Evolutionary conservation across 768 basidiomycete genomes (phyloP).

Genomic region (Lactifluus pinguis): DNA sequence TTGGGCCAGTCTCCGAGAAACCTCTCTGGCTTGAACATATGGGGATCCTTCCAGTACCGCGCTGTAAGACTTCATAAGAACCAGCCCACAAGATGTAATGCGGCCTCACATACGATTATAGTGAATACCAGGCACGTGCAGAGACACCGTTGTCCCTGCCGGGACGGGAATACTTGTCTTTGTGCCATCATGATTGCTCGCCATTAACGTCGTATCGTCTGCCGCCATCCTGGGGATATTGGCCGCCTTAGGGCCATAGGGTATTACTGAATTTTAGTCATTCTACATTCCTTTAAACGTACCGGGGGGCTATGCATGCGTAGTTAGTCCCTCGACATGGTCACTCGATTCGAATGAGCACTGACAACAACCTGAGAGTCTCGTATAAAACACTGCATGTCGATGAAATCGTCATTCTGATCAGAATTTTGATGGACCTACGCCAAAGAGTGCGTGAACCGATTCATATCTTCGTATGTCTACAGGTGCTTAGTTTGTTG

Average conservation of each 20-base stretch:
- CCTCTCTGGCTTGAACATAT: too few relatives aligned
- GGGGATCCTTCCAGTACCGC: too few relatives aligned
- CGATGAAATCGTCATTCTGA: not conserved
- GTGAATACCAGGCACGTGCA: too few relatives aligned
- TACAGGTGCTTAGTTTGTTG: not conserved
- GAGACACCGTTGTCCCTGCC: too few relatives aligned
- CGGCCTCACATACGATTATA: too few relatives aligned
- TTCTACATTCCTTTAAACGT: not conserved
- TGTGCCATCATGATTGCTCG: too few relatives aligned
- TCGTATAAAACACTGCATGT: slow-evolving; percentile 38
- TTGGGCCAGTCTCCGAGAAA: too few relatives aligned
- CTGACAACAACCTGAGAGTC: slow-evolving; percentile 35
- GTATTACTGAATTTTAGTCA: not conserved
- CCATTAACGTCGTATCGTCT: too few relatives aligned
- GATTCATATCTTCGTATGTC: slow-evolving; percentile 21
- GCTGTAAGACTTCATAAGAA: too few relatives aligned
- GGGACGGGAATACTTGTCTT: too few relatives aligned
- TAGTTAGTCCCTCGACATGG: not conserved
- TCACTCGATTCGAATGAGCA: not conserved
- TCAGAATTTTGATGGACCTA: not conserved
- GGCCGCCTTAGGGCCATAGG: not conserved
- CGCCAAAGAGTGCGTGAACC: slow-evolving; percentile 18
- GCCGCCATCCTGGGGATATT: too few relatives aligned
- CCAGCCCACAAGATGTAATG: too few relatives aligned
- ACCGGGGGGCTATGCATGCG: slow-evolving; percentile 3